These are phyloP conservation scores for Chlorella sp. DNA, from an alignment of 139 green algal species.

Conservation along the genomic window DNA sequence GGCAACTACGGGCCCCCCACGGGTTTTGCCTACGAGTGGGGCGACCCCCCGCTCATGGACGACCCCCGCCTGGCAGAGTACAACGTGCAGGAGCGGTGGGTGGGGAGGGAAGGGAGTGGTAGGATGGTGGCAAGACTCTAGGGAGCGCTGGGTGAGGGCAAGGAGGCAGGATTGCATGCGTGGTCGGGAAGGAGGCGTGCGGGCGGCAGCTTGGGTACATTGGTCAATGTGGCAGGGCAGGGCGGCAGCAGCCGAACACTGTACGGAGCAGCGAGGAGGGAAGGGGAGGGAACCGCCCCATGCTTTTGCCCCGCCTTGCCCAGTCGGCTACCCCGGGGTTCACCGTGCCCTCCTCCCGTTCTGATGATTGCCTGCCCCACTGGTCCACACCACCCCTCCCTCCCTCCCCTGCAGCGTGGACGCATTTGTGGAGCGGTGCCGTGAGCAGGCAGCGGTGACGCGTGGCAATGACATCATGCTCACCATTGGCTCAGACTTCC, in stretches of 20 bases:
- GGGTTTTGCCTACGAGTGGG: conserved; percentile 83
- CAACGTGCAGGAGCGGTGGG: conserved; percentile 77
- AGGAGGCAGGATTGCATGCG: neutral
- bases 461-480: conserved; percentile 81
- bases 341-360: too few relatives aligned
- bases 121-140: neutral
- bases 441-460: conserved; percentile 37
- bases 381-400: neutral
- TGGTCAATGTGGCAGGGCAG: too few relatives aligned
- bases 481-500: conserved; percentile 90
- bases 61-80: conserved; percentile 72
- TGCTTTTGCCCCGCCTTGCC: too few relatives aligned
- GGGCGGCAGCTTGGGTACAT: too few relatives aligned
- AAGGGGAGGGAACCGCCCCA: too few relatives aligned
- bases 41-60: conserved; percentile 75
- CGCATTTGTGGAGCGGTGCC: conserved; percentile 68
- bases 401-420: conserved; percentile 56
- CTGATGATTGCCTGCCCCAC: neutral
- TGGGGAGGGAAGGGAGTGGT: neutral
- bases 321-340: too few relatives aligned
- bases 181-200: too few relatives aligned
- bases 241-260: too few relatives aligned
- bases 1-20: conserved; percentile 82
- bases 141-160: too few relatives aligned
- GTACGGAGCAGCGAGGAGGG: too few relatives aligned